Percentiles rank a stretch among this genome's conserved stretches.
Conservation (phyloP, 1,139 yeast species). For the Geotrichum australiense region DNA sequence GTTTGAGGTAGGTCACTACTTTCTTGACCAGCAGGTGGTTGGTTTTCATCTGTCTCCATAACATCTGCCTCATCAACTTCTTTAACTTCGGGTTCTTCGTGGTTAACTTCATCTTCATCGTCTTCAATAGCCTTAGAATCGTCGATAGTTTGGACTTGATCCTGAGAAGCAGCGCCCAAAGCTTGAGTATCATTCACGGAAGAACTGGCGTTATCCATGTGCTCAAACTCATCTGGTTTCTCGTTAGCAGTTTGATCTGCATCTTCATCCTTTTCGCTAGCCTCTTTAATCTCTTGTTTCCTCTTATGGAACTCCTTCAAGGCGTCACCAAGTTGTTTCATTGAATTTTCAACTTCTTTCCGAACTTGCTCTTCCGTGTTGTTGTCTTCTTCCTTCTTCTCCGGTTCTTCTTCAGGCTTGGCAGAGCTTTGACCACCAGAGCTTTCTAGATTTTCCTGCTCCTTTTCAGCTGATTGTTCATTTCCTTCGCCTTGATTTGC, state of each 20-base stretch:
- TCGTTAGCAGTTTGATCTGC: slow-evolving; percentile 42
- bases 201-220: slow-evolving; percentile 70
- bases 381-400: slow-evolving; percentile 25
- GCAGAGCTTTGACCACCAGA: slow-evolving; percentile 24
- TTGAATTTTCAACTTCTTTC: slow-evolving; percentile 68
- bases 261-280: slow-evolving; percentile 39
- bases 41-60: slow-evolving; percentile 24
- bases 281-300: slow-evolving; percentile 67
- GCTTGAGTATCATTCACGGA: slow-evolving; percentile 81
- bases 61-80: slow-evolving; percentile 20
- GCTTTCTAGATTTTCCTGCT: slow-evolving; percentile 38
- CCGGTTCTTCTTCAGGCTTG: slow-evolving; percentile 23
- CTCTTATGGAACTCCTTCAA: slow-evolving; percentile 88
- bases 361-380: slow-evolving; percentile 50
- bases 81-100: slow-evolving; percentile 22
- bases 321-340: slow-evolving; percentile 85
- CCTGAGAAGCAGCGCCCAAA: slow-evolving; percentile 79
- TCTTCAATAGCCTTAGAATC: slow-evolving; percentile 81
- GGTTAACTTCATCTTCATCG: slow-evolving; percentile 30
- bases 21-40: slow-evolving; percentile 17
- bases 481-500: slow-evolving; percentile 76
- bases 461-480: slow-evolving; percentile 59
- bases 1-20: slow-evolving; percentile 18
- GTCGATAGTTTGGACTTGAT: slow-evolving; percentile 68
- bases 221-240: slow-evolving; percentile 86